These are phyloP conservation scores for Helotiales sp. DNA, from an alignment of 2,329 filamentous ascomycete genomes.

Conservation along the genomic window DNA sequence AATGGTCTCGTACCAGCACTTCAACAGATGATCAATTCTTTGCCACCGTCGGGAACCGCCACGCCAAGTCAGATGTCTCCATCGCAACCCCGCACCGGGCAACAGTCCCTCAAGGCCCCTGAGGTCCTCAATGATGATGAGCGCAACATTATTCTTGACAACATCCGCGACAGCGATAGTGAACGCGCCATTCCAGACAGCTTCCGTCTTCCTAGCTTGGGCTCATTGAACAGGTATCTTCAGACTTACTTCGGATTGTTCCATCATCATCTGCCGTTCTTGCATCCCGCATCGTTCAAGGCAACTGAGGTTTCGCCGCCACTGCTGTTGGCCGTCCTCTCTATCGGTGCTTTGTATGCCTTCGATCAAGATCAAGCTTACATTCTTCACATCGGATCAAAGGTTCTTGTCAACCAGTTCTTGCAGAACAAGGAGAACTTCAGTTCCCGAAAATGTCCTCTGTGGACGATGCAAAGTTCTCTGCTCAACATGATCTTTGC, in stretches of 20 bases:
- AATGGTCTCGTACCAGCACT: constrained; percentile 68
- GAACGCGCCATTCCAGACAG: constrained; percentile 85
- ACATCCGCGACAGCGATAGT: constrained; percentile 79
- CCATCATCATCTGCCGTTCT: constrained; percentile 93
- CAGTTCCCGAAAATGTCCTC: constrained; percentile 92
- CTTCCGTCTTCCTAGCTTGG: constrained; percentile 82
- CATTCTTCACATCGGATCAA: constrained; percentile 95
- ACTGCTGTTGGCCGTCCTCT: constrained; percentile 85
- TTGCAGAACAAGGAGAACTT: constrained; percentile 98
- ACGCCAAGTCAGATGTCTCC: constrained; percentile 78
- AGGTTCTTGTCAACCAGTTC: constrained; percentile 96
- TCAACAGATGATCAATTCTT: constrained; percentile 74
- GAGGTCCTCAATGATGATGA: constrained; percentile 86
- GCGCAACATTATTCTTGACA: constrained; percentile 81
- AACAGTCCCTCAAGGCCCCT: constrained; percentile 72
- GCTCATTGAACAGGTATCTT: constrained; percentile 86
- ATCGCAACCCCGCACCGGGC: constrained; percentile 69
- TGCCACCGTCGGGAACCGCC: constrained; percentile 69
- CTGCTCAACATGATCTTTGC: constrained; percentile 98
- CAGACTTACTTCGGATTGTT: constrained; percentile 97
- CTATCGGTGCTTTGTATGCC: constrained; percentile 93
- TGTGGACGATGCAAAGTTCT: constrained; percentile 98
- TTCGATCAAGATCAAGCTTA: constrained; percentile 98
- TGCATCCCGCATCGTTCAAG: constrained; percentile 90
- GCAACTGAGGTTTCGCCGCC: constrained; percentile 81